Base-by-base conservation (phyloP, 306 rosid species). In the Rosa multiflora region DNA sequence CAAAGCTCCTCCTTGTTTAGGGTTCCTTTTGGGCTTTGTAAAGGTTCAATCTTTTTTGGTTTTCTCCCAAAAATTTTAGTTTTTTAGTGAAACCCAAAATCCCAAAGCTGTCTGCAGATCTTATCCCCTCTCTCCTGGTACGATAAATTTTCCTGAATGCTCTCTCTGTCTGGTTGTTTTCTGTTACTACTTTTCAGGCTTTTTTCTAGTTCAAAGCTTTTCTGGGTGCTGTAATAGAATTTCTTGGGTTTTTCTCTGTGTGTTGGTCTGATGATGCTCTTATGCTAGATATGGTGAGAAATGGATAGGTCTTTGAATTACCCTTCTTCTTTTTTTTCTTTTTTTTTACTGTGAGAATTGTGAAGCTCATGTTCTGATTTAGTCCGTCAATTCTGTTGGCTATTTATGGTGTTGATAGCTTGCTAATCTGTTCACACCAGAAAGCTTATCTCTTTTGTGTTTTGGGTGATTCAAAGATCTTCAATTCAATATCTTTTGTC, bases 71-170 rank as follows among this genome's bases (percentile, higher is more conserved):
- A 53, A 53, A 3, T 35, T 74, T 47, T 55, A 43, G 51, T 37
- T 6, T 26, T 10, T 32, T 10, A 37, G 17, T n/a, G 66, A 56
- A 74, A 49, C 72, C 72, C 17, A 77, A 82, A 74, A 52, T 46
- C 64, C 68, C 21, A 70, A 79, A 69, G 63, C 70, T 79, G 80
- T 77, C 81, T 77, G 26, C 76, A 69, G 88, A 90, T 92, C 91
- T 88, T 79, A 81, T 79, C 77, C 74, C 46, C 62, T 81, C 79
- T 79, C 43, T 79, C 80, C 11, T 47, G 8, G 61, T 62, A 20
- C 75, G 89, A 91, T 88, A 87, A 84, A 44, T 75, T 42, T 76
- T 76, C 77, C 39, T 67, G 80, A 75, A 75, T 76, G 42, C 63
- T 73, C 39, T 73, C 39, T 78, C 8, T 49, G 10, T 77, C 44